These are phyloP conservation scores for Rubia peregrina DNA, from an alignment of 305 asterid genomes.

Conservation along the genomic window DNA sequence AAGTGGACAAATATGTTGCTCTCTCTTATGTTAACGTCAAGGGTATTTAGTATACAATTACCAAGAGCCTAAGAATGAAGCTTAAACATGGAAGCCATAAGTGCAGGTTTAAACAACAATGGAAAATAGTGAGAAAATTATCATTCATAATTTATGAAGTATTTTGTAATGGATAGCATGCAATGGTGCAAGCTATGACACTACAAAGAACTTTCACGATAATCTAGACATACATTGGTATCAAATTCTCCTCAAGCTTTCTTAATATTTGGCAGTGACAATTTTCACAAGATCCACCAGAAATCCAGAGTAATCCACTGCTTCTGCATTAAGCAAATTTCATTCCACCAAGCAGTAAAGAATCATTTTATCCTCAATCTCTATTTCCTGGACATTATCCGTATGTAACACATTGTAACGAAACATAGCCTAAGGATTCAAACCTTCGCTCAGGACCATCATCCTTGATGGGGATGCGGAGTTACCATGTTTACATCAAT, in stretches of 20 bases:
- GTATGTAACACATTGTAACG: not conserved
- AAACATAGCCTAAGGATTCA: not conserved
- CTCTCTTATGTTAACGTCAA: too few species aligned
- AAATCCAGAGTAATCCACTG: conserved; percentile 87
- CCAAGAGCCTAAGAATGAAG: too few species aligned
- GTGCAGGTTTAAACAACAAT: too few species aligned
- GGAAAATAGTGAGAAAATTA: too few species aligned
- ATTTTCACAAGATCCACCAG: conserved; percentile 90
- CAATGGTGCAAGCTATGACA: not conserved
- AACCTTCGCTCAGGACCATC: conserved; percentile 76
- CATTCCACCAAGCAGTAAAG: conserved; percentile 19
- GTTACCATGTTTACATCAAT: conserved; percentile 76
- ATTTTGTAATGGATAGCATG: not conserved
- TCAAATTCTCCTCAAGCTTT: conserved; percentile 92
- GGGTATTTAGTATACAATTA: too few species aligned
- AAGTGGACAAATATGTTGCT: too few species aligned
- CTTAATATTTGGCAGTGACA: conserved; percentile 60
- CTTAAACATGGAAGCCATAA: too few species aligned
- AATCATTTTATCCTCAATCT: not conserved
- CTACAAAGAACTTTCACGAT: not conserved
- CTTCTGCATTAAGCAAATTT: conserved; percentile 79
- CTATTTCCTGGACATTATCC: not conserved
- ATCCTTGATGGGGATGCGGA: conserved; percentile 49
- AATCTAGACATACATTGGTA: conserved; percentile 53
- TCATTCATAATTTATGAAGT: too few species aligned